Evolutionary conservation across 2,329 filamentous ascomycete genomes (phyloP), one percentile per base, ranked within the genome.

Genomic region (Lachnum nothofagi): DNA sequence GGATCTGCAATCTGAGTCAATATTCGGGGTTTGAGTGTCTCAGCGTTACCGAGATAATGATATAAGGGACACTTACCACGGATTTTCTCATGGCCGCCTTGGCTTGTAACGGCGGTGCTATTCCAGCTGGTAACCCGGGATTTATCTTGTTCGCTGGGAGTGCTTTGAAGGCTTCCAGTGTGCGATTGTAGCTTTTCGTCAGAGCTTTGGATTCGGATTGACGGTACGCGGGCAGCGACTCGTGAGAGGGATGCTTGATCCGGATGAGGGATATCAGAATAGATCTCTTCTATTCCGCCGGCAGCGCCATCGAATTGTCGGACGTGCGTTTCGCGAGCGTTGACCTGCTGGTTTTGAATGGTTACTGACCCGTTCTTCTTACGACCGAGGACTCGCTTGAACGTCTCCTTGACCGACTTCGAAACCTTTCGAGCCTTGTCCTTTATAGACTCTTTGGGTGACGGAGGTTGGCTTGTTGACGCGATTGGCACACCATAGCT

Each of bases 51-150:
- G n/a, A n/a, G n/a, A n/a, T n/a, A n/a, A n/a, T n/a, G n/a, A n/a
- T n/a, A n/a, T n/a, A n/a, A n/a, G n/a, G n/a, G n/a, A n/a, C n/a
- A n/a, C n/a, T n/a, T n/a, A n/a, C n/a, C n/a, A n/a, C n/a, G n/a
- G n/a, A n/a, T n/a, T n/a, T n/a, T n/a, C n/a, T n/a, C n/a, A n/a
- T n/a, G n/a, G n/a, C n/a, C n/a, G 16, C 46, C 45, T 35, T 57
- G 71, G 50, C 69, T 73, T 50, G 63, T 79, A 5, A 74, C 66
- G 2, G 78, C 79, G 0, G 84, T 86, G 52, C 81, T 79, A 4
- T 77, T 78, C 85, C 85, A 88, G 63, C 85, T 89, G 2, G 84
- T 87, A 43, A 87, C 79, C 19, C 84, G 70, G n/a, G 82, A 85
- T 55, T 71, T 78, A 17, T 80, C 75, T 66, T 70, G 1, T 59